A percentile compares a stretch with the other conserved stretches of the same genome.
Conservation (phyloP, 257 asterid species). For the Capsicum pubescens region DNA sequence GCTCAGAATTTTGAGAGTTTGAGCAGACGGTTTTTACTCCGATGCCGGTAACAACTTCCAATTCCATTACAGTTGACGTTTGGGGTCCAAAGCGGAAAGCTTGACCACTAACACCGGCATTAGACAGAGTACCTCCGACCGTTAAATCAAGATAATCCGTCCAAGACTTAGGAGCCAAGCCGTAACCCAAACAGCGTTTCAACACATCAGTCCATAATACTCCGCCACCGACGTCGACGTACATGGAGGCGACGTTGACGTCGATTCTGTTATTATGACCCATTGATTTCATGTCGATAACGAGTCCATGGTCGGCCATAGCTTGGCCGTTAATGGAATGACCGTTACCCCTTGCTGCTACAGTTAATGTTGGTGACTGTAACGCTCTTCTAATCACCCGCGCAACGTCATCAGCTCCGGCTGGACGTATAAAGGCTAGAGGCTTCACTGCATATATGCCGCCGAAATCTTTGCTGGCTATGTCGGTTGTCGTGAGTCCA, state of each 20-base stretch:
- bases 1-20: conserved; percentile 50
- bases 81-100: conserved; percentile 75
- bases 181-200: conserved; percentile 51
- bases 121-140: conserved; percentile 91
- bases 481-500: conserved; percentile 27
- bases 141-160: conserved; percentile 86
- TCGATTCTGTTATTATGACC: conserved; percentile 34
- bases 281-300: conserved; percentile 69
- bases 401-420: conserved; percentile 62
- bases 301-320: conserved; percentile 79
- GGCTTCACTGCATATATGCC: conserved; percentile 63
- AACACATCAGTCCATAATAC: conserved; percentile 90
- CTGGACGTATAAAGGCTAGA: conserved; percentile 64
- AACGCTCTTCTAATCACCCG: conserved; percentile 56
- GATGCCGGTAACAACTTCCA: conserved; percentile 92
- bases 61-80: conserved; percentile 81
- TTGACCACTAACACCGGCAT: conserved; percentile 98
- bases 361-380: conserved; percentile 62
- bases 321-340: conserved; percentile 97
- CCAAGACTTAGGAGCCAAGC: conserved; percentile 88
- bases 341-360: conserved; percentile 97
- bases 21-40: conserved; percentile 80
- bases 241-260: conserved; percentile 42
- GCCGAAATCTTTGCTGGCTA: conserved; percentile 75
- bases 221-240: conserved; percentile 88